Conservation (phyloP, 2,329 filamentous ascomycete species). For the Scorias spongiosa region DNA sequence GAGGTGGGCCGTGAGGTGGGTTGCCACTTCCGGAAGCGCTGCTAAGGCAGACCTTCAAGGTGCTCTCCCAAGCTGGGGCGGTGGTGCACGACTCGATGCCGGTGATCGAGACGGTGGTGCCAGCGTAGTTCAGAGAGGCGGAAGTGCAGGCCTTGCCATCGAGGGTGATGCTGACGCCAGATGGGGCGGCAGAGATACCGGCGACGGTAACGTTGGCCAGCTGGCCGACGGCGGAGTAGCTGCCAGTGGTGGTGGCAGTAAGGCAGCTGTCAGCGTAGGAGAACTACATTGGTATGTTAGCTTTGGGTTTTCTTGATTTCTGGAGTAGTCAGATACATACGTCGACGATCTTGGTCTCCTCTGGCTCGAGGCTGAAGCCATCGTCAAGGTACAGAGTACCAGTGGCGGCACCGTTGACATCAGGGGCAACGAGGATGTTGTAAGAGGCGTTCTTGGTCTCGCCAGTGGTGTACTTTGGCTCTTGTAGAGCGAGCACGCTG, state of each 20-base stretch:
- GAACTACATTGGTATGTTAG: slow-evolving; percentile 7
- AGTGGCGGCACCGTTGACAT: slow-evolving; percentile 33
- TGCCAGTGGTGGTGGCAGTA: slow-evolving; percentile 9
- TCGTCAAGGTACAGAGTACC: slow-evolving; percentile 59
- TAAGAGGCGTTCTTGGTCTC: slow-evolving; percentile 7
- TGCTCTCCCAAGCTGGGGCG: neutral
- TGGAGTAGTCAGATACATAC: slow-evolving; percentile 2
- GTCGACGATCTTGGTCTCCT: slow-evolving; percentile 39
- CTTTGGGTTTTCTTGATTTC: neutral
- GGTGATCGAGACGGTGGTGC: slow-evolving; percentile 1
- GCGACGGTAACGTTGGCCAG: slow-evolving; percentile 17
- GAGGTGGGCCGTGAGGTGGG: neutral
- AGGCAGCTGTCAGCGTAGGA: slow-evolving; percentile 9
- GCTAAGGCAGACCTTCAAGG: slow-evolving; percentile 1
- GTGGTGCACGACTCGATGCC: slow-evolving; percentile 1
- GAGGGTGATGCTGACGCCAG: slow-evolving; percentile 4
- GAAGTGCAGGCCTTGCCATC: slow-evolving; percentile 3
- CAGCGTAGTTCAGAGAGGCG: neutral
- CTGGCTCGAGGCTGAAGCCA: slow-evolving; percentile 48
- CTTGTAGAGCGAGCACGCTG: slow-evolving; percentile 10
- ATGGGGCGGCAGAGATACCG: slow-evolving; percentile 6
- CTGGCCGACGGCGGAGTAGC: slow-evolving; percentile 8
- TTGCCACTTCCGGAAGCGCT: slow-evolving; percentile 3
- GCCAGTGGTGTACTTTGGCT: slow-evolving; percentile 8
- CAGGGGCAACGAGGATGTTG: slow-evolving; percentile 8